Base-by-base conservation (phyloP, 768 basidiomycete species). In the Trametes elegans region DNA sequence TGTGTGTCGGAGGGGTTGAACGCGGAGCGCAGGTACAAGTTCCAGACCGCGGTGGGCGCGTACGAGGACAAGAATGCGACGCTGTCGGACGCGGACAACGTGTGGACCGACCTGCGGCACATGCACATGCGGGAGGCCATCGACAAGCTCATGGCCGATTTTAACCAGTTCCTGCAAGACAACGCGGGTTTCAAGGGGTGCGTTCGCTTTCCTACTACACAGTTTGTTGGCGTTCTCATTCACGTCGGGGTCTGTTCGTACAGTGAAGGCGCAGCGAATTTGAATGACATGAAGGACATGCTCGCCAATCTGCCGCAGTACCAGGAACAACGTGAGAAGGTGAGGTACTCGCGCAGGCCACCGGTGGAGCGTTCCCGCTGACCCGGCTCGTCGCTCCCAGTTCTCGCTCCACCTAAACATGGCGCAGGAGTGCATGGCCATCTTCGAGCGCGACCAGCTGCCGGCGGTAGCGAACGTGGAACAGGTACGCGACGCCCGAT, bases 261-360 rank as follows among this genome's bases (percentile, higher is more conserved):
- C n/a, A 87, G 88, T 24, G 84, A 91, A 63, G 85, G 88, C 39
- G 90, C 89, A 8, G 88, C 90, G 42, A 94, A 83, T 63, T 70
- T 99, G 42, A 96, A 94, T 65, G 96, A 98, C 71, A 95, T 99
- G 91, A 98, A 97, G 71, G 97, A 99, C 66, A 97, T 98, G 96
- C 77, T 99, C 29, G 97, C 97, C 28, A 92, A 77, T 66, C 69
- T 99, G 57, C 94, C 95, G 2, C 93, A 97, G 71, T 97, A 90
- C 63, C 90, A 95, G 72, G 94, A 97, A 60, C 90, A 93, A 62
- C 82, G 96, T 53, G 95, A 99, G 69, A 94, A 93, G 83, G 93
- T 88, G 32, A 18, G 71, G 7, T 19, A 24, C 10, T 16, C 43
- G 7, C 5, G 13, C 18, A 21, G 14, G 16, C 5, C n/a, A 18